Evolutionary conservation across 2,329 filamentous ascomycete species (phyloP).

Genomic region (Lasiodiplodia sp.): DNA sequence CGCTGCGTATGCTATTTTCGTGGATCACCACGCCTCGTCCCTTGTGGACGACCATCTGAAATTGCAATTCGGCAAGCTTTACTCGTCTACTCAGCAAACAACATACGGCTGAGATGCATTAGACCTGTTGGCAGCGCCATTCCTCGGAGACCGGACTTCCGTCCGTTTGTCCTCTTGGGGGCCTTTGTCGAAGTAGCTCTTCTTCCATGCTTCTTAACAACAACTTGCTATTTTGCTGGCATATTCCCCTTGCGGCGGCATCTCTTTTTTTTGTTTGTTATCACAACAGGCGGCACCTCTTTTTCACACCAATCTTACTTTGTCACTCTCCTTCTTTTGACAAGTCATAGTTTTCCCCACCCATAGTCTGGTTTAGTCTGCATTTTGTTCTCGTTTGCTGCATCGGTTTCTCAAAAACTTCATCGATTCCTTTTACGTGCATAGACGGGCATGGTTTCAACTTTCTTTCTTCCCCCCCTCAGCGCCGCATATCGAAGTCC

Average conservation of each 20-base stretch:
- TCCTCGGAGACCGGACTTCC: background rate
- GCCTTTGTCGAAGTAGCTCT: background rate
- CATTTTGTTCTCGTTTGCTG: background rate
- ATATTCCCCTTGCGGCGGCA: background rate
- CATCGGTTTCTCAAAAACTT: background rate
- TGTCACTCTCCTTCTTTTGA: background rate
- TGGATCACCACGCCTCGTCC: background rate
- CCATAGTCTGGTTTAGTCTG: background rate
- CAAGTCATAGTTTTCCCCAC: background rate
- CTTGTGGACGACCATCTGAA: background rate
- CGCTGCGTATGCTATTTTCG: background rate
- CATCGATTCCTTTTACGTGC: background rate
- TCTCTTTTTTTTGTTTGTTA: background rate
- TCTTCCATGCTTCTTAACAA: background rate
- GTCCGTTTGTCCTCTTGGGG: background rate
- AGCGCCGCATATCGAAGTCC: too few relatives aligned
- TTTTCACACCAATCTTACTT: background rate
- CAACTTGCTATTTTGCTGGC: background rate
- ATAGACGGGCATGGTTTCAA: background rate
- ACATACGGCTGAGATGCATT: background rate
- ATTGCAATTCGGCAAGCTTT: background rate
- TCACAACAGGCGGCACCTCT: constrained; percentile 2
- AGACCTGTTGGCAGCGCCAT: background rate
- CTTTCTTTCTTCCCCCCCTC: background rate
- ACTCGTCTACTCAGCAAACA: background rate